Base-by-base conservation (phyloP, 2,329 filamentous ascomycete species). In the Ceratocystis destructans region DNA sequence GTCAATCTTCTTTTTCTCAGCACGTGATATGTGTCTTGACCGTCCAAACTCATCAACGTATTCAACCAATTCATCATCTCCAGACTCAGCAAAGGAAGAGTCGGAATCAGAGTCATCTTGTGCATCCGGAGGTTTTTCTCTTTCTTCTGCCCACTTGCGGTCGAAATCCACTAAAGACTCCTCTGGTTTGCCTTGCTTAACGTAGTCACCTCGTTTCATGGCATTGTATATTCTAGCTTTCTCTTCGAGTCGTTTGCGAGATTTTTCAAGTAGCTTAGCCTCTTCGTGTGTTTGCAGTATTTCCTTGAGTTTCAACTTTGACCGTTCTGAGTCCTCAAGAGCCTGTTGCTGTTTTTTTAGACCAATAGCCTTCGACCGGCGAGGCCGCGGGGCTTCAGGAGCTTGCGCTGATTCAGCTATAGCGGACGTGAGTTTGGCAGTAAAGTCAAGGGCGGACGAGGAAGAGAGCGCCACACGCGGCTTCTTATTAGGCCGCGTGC, bases 21-120 rank as follows among this genome's bases (percentile, higher is more conserved):
- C 82, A 61, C 82, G 82, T 0, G 89, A 93, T 20, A 87, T 89
- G 55, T 78, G 84, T 2, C 92, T 80, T 15, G 86, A 82, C n/a
- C 94, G 87, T 1, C 94, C 94, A 73, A 95, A 96, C 72, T 97
- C 94, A 75, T 99, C 94, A 64, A 87, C 82, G 73, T 90, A 95
- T 70, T 96, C 92, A 4, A 97, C 78, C n/a, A 89, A 75, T 65
- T 91, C 87, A 31, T 80, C 78, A 55, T 78, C 77, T 22, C 71
- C 70, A 71, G 74, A 77, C 17, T 41, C 63, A 3, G 64, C 55
- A 57, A 64, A 68, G 17, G 59, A 66, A 20, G 69, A 69, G 44
- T 69, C 68, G 8, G 67, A 68, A 68, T 73, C 57, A 15, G 78
- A 77, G 1, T 74, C 73, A n/a, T 75, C 75, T 1, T 77, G 75